These are phyloP conservation scores for Omphalea diandra DNA, from an alignment of 441 rosid genomes.

Conservation along the genomic window DNA sequence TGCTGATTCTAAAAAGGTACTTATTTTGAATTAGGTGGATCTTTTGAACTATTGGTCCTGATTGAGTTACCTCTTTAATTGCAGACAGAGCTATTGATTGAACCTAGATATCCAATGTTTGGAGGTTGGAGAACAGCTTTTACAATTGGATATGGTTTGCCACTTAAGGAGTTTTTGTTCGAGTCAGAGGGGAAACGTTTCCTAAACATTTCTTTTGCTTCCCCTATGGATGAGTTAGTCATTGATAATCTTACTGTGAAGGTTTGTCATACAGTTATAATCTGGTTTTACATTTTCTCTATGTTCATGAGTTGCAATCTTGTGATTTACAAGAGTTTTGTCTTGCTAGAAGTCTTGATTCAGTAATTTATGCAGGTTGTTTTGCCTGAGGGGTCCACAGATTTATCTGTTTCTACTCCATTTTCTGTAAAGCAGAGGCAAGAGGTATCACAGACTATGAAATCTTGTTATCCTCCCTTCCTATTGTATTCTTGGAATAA, in stretches of 20 bases:
- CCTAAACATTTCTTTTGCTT: slow-evolving; percentile 71
- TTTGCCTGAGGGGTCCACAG: slow-evolving; percentile 87
- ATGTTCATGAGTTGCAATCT: background rate
- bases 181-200: slow-evolving; percentile 72
- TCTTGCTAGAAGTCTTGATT: slow-evolving; percentile 20
- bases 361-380: slow-evolving; percentile 58
- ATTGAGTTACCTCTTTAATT: slow-evolving; percentile 32
- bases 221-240: slow-evolving; percentile 70
- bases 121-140: slow-evolving; percentile 97
- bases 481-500: background rate
- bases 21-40: slow-evolving; percentile 6
- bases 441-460: slow-evolving; percentile 56
- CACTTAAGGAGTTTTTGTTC: slow-evolving; percentile 76
- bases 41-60: slow-evolving; percentile 7
- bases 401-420: slow-evolving; percentile 66
- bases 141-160: slow-evolving; percentile 93
- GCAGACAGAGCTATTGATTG: slow-evolving; percentile 83
- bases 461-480: slow-evolving; percentile 4
- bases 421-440: slow-evolving; percentile 64
- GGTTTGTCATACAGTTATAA: slow-evolving; percentile 42
- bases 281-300: background rate
- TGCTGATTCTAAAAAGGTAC: slow-evolving; percentile 84
- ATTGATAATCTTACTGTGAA: slow-evolving; percentile 72
- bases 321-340: slow-evolving; percentile 5
- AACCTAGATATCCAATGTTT: slow-evolving; percentile 93